A percentile compares a stretch with the other conserved stretches of the same genome.
These are phyloP conservation scores for Kuraishia hungarica DNA, from an alignment of 805 yeast genomes.

Conservation along the genomic window DNA sequence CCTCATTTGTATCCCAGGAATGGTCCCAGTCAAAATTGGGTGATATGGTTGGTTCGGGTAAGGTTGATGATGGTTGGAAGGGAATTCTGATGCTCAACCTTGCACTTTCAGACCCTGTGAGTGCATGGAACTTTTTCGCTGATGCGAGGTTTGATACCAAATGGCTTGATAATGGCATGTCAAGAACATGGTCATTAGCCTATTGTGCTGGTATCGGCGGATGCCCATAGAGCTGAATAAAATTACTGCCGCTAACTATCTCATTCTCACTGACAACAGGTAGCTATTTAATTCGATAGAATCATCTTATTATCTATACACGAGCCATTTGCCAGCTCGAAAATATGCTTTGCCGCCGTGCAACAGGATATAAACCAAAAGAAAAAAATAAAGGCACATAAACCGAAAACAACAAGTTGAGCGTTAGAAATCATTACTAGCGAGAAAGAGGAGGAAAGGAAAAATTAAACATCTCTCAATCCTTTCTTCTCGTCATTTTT, in stretches of 20 bases:
- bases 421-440: background rate
- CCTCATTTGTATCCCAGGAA: constrained; percentile 53
- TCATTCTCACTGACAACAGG: too few relatives aligned
- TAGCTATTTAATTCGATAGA: background rate
- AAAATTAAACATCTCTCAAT: background rate
- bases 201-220: constrained; percentile 36
- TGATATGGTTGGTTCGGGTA: constrained; percentile 29
- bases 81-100: constrained; percentile 67
- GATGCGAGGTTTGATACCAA: background rate
- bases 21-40: constrained; percentile 47
- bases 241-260: too few relatives aligned
- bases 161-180: constrained; percentile 75
- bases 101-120: constrained; percentile 63
- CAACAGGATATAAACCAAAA: background rate
- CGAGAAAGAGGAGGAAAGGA: background rate
- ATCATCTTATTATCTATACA: background rate
- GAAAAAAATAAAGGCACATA: background rate
- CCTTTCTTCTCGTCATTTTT: background rate
- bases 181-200: constrained; percentile 79
- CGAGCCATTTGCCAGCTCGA: background rate
- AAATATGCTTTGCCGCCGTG: background rate
- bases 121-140: constrained; percentile 52
- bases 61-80: constrained; percentile 63
- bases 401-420: background rate
- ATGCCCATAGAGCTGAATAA: background rate